Evolutionary conservation across 139 green algal species (phyloP).

Genomic region (Edaphochlamys debaryana): DNA sequence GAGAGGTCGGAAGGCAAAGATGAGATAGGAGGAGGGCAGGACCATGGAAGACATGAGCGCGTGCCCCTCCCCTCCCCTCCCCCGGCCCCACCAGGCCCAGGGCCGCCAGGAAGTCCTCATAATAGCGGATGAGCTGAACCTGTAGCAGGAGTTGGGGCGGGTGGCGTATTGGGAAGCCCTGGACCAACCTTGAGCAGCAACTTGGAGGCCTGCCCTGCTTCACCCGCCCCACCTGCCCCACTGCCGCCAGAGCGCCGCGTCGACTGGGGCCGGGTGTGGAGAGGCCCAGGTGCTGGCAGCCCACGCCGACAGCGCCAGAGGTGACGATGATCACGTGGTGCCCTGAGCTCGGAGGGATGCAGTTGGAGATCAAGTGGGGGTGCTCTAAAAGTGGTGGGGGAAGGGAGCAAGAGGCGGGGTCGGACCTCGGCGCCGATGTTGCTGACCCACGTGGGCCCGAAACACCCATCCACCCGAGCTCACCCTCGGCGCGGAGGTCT

Average conservation of each 20-base stretch:
- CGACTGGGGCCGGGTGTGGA: conserved; percentile 66
- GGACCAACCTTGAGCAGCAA: too few relatives aligned
- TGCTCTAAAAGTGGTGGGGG: too few relatives aligned
- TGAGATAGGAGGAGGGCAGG: not conserved
- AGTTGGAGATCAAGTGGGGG: too few relatives aligned
- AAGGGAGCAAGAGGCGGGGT: too few relatives aligned
- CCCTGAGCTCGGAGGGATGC: conserved; percentile 52
- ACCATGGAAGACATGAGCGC: too few relatives aligned
- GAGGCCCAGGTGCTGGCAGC: conserved; percentile 84
- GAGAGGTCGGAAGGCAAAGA: not conserved
- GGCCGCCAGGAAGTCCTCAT: conserved; percentile 88
- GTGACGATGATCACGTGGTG: conserved; percentile 89
- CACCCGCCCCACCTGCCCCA: conserved; percentile 69
- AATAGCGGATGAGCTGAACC: conserved; percentile 95
- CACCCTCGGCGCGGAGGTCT: conserved; percentile 64
- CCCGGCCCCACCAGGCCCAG: conserved; percentile 73
- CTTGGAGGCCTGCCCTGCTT: not conserved
- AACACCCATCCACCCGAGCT: too few relatives aligned
- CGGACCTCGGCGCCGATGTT: too few relatives aligned
- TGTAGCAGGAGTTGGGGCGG: too few relatives aligned
- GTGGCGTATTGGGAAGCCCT: too few relatives aligned
- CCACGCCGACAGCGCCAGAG: conserved; percentile 90
- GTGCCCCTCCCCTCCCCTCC: not conserved
- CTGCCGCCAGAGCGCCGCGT: conserved; percentile 89
- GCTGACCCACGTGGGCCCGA: too few relatives aligned